Conservation (phyloP, 2,329 filamentous ascomycete genomes). For the Fusarium equiseti region DNA sequence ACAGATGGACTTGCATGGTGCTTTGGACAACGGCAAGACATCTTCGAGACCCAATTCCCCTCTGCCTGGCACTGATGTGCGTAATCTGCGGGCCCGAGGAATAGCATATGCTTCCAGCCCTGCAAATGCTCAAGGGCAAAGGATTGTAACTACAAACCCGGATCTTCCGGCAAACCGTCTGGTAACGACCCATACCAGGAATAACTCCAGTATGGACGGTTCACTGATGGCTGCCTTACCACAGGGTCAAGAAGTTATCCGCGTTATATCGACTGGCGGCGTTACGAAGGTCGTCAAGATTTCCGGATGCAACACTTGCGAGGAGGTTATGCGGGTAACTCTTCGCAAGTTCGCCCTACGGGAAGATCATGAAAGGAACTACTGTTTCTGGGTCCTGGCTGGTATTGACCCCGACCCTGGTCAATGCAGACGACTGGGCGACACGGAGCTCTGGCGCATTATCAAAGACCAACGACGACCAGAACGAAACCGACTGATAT, state of each 20-base stretch:
- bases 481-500: slow-evolving; percentile 89
- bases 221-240: slow-evolving; percentile 88
- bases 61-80: slow-evolving; percentile 63
- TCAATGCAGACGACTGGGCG: slow-evolving; percentile 84
- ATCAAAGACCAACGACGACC: slow-evolving; percentile 87
- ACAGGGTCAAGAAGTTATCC: slow-evolving; percentile 87
- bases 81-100: slow-evolving; percentile 64
- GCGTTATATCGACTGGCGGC: slow-evolving; percentile 92
- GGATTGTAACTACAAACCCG: slow-evolving; percentile 60
- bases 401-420: slow-evolving; percentile 85
- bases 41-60: slow-evolving; percentile 80
- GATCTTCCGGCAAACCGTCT: slow-evolving; percentile 73
- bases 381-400: slow-evolving; percentile 94
- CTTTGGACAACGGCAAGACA: slow-evolving; percentile 63
- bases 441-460: slow-evolving; percentile 89
- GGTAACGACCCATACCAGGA: slow-evolving; percentile 77
- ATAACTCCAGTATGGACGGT: slow-evolving; percentile 86
- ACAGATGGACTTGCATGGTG: slow-evolving; percentile 64
- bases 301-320: slow-evolving; percentile 88
- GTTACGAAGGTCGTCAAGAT: slow-evolving; percentile 95
- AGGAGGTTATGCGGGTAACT: slow-evolving; percentile 92
- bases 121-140: slow-evolving; percentile 36
- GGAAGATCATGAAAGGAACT: slow-evolving; percentile 92
- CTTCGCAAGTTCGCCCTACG: slow-evolving; percentile 88
- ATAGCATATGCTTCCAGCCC: slow-evolving; percentile 54